A percentile compares a stretch with the other conserved stretches of the same genome.
These are phyloP conservation scores for Colletotrichum spaethianum DNA, from an alignment of 2,329 filamentous ascomycete genomes.

Conservation along the genomic window DNA sequence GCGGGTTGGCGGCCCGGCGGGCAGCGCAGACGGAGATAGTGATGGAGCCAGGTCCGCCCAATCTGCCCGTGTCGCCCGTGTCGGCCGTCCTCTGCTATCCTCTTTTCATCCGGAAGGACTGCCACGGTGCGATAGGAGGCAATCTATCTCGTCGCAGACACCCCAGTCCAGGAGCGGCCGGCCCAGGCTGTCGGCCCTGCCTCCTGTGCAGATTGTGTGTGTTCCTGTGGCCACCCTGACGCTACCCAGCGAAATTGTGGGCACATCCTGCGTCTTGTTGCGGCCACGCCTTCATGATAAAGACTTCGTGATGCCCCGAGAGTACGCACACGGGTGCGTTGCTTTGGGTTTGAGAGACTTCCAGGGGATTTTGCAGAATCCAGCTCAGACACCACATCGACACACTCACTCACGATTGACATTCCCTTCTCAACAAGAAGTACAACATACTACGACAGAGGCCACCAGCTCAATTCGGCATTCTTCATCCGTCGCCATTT, in stretches of 20 bases:
- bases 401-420: background rate
- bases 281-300: conserved; percentile 31
- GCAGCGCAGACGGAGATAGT: conserved; percentile 26
- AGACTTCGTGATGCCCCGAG: conserved; percentile 39
- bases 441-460: background rate
- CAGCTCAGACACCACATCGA: background rate
- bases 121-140: conserved; percentile 23
- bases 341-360: conserved; percentile 25
- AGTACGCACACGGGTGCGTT: background rate
- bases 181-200: conserved; percentile 21
- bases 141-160: conserved; percentile 30
- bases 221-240: conserved; percentile 17
- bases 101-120: conserved; percentile 22
- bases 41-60: background rate
- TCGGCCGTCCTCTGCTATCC: background rate
- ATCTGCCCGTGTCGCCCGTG: conserved; percentile 13
- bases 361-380: background rate
- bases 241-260: conserved; percentile 24
- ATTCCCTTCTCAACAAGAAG: background rate
- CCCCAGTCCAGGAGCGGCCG: background rate
- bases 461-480: conserved; percentile 3
- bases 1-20: conserved; percentile 38
- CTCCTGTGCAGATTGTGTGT: background rate
- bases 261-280: background rate
- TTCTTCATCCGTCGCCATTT: conserved; percentile 14